phyloP scores from a whole-genome alignment of 331 rosid genomes.

The Spiraea crenata region DNA sequence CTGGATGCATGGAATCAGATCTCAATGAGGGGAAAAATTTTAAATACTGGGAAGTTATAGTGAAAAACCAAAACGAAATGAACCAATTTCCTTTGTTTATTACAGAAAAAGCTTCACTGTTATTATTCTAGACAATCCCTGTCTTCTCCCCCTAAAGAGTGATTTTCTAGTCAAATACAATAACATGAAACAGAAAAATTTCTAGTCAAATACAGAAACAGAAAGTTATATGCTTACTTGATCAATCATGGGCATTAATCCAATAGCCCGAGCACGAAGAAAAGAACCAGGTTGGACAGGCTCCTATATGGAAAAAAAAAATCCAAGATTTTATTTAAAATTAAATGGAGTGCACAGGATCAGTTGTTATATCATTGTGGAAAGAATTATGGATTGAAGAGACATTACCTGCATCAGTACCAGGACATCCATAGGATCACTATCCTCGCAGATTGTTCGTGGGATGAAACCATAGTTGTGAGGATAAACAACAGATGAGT shows the following conservation, averaged over 20 bases:
- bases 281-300: conserved; percentile 86
- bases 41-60: neutral
- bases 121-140: neutral
- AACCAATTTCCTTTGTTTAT: neutral
- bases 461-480: conserved; percentile 98
- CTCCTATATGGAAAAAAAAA: conserved; percentile 49
- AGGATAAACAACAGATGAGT: conserved; percentile 96
- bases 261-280: conserved; percentile 99
- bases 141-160: neutral
- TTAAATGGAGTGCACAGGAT: neutral
- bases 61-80: neutral
- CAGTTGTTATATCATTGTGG: neutral
- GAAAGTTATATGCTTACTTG: conserved; percentile 46
- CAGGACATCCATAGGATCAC: conserved; percentile 96
- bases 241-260: conserved; percentile 98
- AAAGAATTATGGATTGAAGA: conserved; percentile 10
- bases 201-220: conserved; percentile 1
- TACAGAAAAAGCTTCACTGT: neutral
- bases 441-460: conserved; percentile 89
- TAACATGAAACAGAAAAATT: neutral
- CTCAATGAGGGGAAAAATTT: neutral
- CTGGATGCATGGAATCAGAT: neutral
- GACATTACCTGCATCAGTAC: conserved; percentile 85
- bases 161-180: neutral
- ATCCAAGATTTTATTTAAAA: conserved; percentile 10